These are phyloP conservation scores for bread wheat (Triticum aestivum) DNA, from an alignment of 176 grass and related monocot species.

Conservation along the genomic window DNA sequence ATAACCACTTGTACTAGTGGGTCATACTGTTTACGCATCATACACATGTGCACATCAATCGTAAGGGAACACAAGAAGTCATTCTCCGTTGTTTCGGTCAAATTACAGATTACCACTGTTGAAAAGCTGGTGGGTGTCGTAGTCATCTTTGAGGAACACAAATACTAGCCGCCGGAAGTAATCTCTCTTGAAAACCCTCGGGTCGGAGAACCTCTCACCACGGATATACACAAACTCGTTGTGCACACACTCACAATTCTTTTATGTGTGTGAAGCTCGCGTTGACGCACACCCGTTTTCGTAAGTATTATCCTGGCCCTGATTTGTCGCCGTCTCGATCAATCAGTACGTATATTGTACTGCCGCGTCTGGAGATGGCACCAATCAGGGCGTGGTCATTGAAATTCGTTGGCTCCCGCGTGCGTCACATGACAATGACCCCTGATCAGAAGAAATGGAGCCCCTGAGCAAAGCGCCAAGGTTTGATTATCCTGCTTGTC, in stretches of 20 bases:
- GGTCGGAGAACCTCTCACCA: not conserved
- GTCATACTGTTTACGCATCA: not conserved
- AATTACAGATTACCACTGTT: not conserved
- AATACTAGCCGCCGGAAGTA: not conserved
- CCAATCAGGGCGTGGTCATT: slow-evolving; percentile 48
- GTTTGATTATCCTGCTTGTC: not conserved
- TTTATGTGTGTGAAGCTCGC: not conserved
- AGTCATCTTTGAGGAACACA: not conserved
- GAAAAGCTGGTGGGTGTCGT: not conserved
- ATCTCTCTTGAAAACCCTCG: not conserved
- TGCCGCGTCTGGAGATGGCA: slow-evolving; percentile 17
- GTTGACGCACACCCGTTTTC: slow-evolving; percentile 11
- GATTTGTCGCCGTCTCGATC: slow-evolving; percentile 29
- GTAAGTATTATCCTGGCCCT: not conserved
- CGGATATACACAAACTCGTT: not conserved
- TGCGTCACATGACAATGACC: slow-evolving; percentile 39
- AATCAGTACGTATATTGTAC: slow-evolving; percentile 13
- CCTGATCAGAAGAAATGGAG: not conserved
- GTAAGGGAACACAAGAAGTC: not conserved
- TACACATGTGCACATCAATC: not conserved
- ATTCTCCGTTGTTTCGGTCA: too few relatives aligned
- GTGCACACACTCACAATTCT: not conserved
- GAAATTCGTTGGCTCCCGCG: slow-evolving; percentile 31
- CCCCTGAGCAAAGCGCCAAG: slow-evolving; percentile 16
- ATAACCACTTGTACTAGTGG: not conserved